Base-by-base conservation (phyloP, 768 basidiomycete species). In the Amanita molliuscula region DNA sequence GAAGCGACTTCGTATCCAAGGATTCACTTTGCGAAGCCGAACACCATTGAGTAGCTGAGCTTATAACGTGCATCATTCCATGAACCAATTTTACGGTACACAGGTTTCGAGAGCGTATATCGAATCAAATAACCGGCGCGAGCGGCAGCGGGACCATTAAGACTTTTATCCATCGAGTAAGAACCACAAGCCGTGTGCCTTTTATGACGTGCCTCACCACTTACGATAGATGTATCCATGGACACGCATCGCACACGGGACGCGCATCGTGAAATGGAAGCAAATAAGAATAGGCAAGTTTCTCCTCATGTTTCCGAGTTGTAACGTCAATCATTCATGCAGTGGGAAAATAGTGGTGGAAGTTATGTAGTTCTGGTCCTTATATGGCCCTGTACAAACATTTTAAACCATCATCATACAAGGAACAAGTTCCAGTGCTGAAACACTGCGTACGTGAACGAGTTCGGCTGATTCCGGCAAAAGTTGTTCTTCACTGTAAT, bases 1-100 rank as follows among this genome's bases (percentile, higher is more conserved):
- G 64, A 97, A 94, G 68, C 81, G 92, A 15, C 77, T 96, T 45
- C 81, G 82, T 21, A 83, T 97, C 45, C 83, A 91, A 64, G 92
- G 93, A 18, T 88, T 89, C 18, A 95, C 91, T 1, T 69, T 96
- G 26, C 81, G 92, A 20, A 79, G 84, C 26, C 79, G 89, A 40
- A 75, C n/a, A n/a, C 78, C 21, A 58, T 72, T n/a, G 69, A 75
- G 54, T 96, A 95, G 72, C 76, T 3, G 75, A 84, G 18, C 71
- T 95, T 44, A 75, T 88, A 49, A 61, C 65, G 37, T 25, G 13
- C 37, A 40, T 26, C n/a, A 31, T 26, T 33, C 28, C n/a, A 20
- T 38, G 21, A 48, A 25, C 46, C 29, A 16, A 43, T 38, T n/a
- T 18, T 26, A 23, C 53, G 20, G 40, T 53, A 46, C 41, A 44